Percentiles rank a stretch among this genome's conserved stretches.
phyloP scores from a whole-genome alignment of 495 filamentous ascomycete species.

The Oidiodendron maius region DNA sequence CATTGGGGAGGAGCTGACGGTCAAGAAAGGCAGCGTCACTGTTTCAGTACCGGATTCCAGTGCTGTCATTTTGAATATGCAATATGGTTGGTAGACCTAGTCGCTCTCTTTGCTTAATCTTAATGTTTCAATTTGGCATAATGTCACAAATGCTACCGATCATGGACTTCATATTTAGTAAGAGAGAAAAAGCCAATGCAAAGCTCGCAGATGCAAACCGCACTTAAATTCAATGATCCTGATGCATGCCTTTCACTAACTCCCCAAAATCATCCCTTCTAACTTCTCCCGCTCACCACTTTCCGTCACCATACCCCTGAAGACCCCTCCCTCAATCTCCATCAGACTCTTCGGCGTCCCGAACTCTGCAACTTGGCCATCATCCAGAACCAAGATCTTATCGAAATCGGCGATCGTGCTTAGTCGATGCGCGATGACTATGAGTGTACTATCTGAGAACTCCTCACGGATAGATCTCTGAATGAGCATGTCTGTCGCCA shows the following conservation, averaged over 20 bases:
- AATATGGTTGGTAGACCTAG: neutral
- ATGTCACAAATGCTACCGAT: neutral
- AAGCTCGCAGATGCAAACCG: no score
- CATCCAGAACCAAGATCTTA: conserved; percentile 73
- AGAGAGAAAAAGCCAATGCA: no score
- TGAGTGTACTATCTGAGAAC: conserved; percentile 62
- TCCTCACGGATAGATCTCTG: conserved; percentile 77
- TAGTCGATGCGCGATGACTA: conserved; percentile 86
- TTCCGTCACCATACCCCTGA: conserved; percentile 67
- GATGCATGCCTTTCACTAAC: no score
- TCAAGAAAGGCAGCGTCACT: conserved; percentile 7
- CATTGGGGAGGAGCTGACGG: conserved; percentile 38
- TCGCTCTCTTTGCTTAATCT: neutral
- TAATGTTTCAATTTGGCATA: neutral
- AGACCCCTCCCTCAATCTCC: conserved; percentile 46
- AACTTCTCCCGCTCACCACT: conserved; percentile 65
- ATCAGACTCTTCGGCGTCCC: conserved; percentile 66
- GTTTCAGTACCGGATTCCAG: conserved; percentile 16
- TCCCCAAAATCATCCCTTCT: conserved; percentile 39
- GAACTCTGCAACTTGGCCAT: conserved; percentile 68
- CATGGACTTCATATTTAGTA: no score
- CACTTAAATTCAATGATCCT: no score
- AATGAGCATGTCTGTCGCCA: conserved; percentile 77
- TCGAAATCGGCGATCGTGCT: conserved; percentile 87
- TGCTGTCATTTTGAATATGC: conserved; percentile 8